Base-by-base conservation (phyloP, 768 basidiomycete genomes). In the Trametes cinnabarina region DNA sequence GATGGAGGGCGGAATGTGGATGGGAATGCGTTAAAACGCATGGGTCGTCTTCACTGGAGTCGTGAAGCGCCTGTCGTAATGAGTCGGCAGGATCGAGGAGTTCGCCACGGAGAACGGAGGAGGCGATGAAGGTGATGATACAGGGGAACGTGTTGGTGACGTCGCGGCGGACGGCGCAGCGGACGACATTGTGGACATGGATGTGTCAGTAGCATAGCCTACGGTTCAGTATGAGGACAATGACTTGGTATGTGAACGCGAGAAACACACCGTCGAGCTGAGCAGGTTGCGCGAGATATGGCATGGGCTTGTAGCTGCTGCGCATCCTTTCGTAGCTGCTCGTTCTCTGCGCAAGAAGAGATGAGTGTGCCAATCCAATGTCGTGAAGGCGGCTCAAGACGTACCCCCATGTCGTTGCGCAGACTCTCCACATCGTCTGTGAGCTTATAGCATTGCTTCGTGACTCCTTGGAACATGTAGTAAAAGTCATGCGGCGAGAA, bases 381-480 rank as follows among this genome's bases (percentile, higher is more conserved):
- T 11, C 20, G 0, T 11, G 22, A 22, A 3, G 19, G 8, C 7
- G 3, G 19, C 19, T 2, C 4, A 4, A 17, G 20, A 42, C 51
- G 17, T 42, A 51, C 51, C 40, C 40, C 30, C 25, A 51, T 51
- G n/a, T 19, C 20, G 51, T 51, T 51, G 39, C 40, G 51, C 10
- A 51, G 23, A 10, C 17, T n/a, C 40, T 51, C 51, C n/a, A 51
- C 51, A 7, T 51, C 51, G 51, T 51, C 51, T 23, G 39, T 39
- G 2, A 51, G 26, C 26, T 51, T 51, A 40, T 51, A 51, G 40
- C 51, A 51, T n/a, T 42, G 22, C 6, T 25, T 22, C 17, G 51
- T 51, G 14, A 51, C 51, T 2, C 51, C 51, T 19, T 26, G 14
- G 51, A 51, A 42, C n/a, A 51, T 51, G 28, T 42, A 19, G 25